A percentile compares a stretch with the other conserved stretches of the same genome.
phyloP scores from a whole-genome alignment of 1,284 basidiomycete species.

The Sanghuangporus weigelae region DNA sequence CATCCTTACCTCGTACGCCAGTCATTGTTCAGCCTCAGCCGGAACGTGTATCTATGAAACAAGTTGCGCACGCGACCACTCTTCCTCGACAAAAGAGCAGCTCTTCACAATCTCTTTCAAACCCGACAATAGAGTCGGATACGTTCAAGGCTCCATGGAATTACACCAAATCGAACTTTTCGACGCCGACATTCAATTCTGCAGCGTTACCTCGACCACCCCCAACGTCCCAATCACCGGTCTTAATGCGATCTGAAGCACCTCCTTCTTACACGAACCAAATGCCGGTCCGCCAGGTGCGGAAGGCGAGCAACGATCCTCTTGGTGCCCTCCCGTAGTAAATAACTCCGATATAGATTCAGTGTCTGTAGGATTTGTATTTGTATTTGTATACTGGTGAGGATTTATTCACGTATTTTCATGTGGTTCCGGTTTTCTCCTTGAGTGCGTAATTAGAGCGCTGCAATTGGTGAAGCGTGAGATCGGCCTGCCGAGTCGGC shows the following conservation, averaged over 20 bases:
- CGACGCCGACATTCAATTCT: conserved; percentile 5
- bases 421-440: conserved; percentile 3
- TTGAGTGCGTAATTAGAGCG: neutral
- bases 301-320: conserved; percentile 18
- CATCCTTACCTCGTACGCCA: conserved; percentile 16
- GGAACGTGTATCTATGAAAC: conserved; percentile 1
- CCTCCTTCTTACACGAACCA: conserved; percentile 1
- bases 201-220: conserved; percentile 18
- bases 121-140: conserved; percentile 18
- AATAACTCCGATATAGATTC: neutral
- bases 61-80: conserved; percentile 1
- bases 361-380: neutral
- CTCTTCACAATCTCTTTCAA: neutral
- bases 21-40: neutral
- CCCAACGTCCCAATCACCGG: conserved; percentile 1
- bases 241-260: neutral
- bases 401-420: neutral
- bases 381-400: neutral
- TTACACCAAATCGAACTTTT: conserved; percentile 20
- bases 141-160: conserved; percentile 19
- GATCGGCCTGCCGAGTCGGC: neutral
- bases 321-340: conserved; percentile 15
- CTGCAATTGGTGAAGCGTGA: neutral
- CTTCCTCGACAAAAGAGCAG: neutral
- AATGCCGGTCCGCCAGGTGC: conserved; percentile 3